Evolutionary conservation across 352 stramenopile genomes (phyloP), one percentile per base, ranked within the genome.

Genomic region (Globisporangium echinulatum): DNA sequence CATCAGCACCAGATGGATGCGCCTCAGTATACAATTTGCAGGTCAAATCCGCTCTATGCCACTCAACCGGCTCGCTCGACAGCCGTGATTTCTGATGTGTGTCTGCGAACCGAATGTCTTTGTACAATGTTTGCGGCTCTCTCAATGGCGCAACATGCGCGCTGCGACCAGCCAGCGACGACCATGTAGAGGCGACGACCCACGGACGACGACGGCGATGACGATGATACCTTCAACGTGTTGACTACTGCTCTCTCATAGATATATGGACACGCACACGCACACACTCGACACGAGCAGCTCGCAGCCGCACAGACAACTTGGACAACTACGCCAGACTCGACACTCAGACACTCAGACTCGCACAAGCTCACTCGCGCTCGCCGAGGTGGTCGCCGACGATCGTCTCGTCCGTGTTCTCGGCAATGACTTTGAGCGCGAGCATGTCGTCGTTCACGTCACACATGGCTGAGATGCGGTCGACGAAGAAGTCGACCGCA

Each of bases 401-500:
- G 43, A 87, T 72, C 17, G 78, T 90, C 62, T 88, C 77, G 47
- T 90, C 77, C 15, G 81, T 88, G 52, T 73, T 88, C 47, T 88
- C 78, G 5, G 81, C 74, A 46, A 90, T 87, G 46, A 87, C 71
- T 62, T 87, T 86, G 47, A 90, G 73, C 39, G 79, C 81, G 69
- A 90, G 85, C 56, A 87, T 73, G 64, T 91, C 83, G 56, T 88
- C 83, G 54, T 88, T 88, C 5, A 93, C 80, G 54, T 93, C 88
- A 68, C 81, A 86, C 46, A 82, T 64, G 0, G 81, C 82, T 14
- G 67, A 65, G 43, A 93, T 64, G 49, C 83, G 83, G 42, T 90
- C 79, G 11, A 77, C 69, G 19, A 91, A 64, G 57, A 88, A 87
- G 51, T 91, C 77, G 56, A 86, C 72, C 2, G 82, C 70, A 15